A percentile compares a stretch with the other conserved stretches of the same genome.
Evolutionary conservation across 2,329 filamentous ascomycete species (phyloP).

Genomic region (Fusarium succisae): DNA sequence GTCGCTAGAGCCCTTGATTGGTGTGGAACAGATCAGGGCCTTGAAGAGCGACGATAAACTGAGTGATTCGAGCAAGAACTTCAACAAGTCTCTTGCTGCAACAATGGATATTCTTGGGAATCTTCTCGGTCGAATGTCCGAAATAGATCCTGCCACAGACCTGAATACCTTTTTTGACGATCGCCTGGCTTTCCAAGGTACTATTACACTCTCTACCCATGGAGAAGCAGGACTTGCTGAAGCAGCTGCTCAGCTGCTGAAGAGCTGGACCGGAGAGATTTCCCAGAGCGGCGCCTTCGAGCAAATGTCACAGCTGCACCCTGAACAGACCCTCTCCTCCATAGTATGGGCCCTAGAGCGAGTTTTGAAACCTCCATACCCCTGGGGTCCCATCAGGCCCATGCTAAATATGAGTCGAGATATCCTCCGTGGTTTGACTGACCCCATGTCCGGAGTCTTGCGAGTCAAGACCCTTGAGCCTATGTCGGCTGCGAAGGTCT

Average conservation of each 20-base stretch:
- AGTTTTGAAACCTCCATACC: conserved; percentile 48
- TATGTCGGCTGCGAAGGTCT: conserved; percentile 71
- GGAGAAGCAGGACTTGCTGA: conserved; percentile 82
- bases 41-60: conserved; percentile 55
- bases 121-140: conserved; percentile 80
- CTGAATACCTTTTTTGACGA: conserved; percentile 76
- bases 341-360: conserved; percentile 56
- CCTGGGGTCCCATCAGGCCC: conserved; percentile 67
- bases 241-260: conserved; percentile 82
- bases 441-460: conserved; percentile 64
- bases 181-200: conserved; percentile 73
- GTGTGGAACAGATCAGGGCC: conserved; percentile 77
- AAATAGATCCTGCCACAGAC: conserved; percentile 73
- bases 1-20: conserved; percentile 75
- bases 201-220: conserved; percentile 83
- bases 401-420: conserved; percentile 67
- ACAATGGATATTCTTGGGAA: conserved; percentile 70
- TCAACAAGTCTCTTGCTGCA: conserved; percentile 75
- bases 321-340: conserved; percentile 53
- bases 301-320: conserved; percentile 52
- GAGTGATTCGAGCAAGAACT: conserved; percentile 63
- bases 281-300: conserved; percentile 54
- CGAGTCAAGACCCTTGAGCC: conserved; percentile 64
- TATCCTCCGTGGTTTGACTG: conserved; percentile 65
- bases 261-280: conserved; percentile 77